Conservation (phyloP, 2,329 filamentous ascomycete species). For the Pseudocercospora crystallina region DNA sequence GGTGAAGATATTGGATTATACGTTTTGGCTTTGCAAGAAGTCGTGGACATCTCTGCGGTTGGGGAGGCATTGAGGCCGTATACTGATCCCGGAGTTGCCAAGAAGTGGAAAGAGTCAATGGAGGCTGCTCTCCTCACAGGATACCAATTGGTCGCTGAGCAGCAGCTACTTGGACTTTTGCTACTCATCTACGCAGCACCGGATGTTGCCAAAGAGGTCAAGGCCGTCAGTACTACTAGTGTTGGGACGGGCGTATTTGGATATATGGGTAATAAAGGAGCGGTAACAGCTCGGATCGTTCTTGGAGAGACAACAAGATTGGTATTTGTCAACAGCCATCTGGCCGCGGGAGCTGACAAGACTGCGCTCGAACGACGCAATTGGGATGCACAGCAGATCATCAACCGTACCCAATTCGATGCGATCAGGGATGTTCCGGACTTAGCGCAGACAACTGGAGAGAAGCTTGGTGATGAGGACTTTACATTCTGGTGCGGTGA, state of each 20-base stretch:
- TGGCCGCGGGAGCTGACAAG: conserved; percentile 82
- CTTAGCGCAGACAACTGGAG: conserved; percentile 56
- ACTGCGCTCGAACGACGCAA: conserved; percentile 77
- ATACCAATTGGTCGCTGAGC: conserved; percentile 73
- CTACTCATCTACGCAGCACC: conserved; percentile 84
- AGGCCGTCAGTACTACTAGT: conserved; percentile 75
- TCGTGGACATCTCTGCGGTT: conserved; percentile 80
- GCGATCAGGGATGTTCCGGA: conserved; percentile 67
- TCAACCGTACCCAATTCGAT: conserved; percentile 73
- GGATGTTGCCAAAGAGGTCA: conserved; percentile 69
- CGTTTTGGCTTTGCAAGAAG: conserved; percentile 85
- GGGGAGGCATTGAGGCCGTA: conserved; percentile 76
- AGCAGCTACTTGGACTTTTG: conserved; percentile 83
- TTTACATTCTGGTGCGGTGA: conserved; percentile 97
- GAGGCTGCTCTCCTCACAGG: conserved; percentile 71
- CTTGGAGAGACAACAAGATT: conserved; percentile 86
- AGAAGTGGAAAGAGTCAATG: conserved; percentile 78
- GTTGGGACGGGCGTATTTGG: conserved; percentile 89
- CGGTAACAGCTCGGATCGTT: conserved; percentile 75
- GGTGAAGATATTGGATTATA: conserved; percentile 81
- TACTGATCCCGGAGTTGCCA: conserved; percentile 67
- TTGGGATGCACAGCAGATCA: conserved; percentile 83
- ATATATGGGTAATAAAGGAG: conserved; percentile 96
- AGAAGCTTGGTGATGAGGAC: conserved; percentile 82
- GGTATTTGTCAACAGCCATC: conserved; percentile 87